Percentiles rank a stretch among this genome's conserved stretches.
These are phyloP conservation scores for Calonectria montana DNA, from an alignment of 2,329 filamentous ascomycete genomes.

Conservation along the genomic window DNA sequence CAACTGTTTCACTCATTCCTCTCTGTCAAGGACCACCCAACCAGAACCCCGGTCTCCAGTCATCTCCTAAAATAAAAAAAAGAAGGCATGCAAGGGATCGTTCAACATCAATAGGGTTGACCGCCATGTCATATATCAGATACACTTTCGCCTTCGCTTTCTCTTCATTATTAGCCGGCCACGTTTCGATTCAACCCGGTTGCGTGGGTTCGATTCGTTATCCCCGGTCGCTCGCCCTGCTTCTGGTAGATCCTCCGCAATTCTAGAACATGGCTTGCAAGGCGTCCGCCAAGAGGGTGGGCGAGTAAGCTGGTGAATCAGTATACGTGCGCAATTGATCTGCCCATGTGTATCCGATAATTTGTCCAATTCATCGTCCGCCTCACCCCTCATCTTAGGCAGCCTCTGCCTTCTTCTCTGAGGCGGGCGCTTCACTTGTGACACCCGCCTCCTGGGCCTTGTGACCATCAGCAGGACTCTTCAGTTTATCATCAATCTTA, in stretches of 20 bases:
- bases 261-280: background rate
- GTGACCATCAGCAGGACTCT: slow-evolving; percentile 41
- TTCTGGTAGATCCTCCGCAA: slow-evolving; percentile 12
- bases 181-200: slow-evolving; percentile 18
- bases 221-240: slow-evolving; percentile 29
- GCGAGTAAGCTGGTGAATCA: slow-evolving; percentile 10
- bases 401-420: slow-evolving; percentile 36
- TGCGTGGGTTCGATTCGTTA: background rate
- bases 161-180: slow-evolving; percentile 18
- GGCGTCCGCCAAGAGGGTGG: background rate
- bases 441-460: slow-evolving; percentile 62
- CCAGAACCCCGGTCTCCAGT: background rate
- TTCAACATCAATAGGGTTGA: slow-evolving; percentile 6
- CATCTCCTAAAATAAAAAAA: too few species aligned
- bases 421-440: slow-evolving; percentile 43
- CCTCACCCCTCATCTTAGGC: slow-evolving; percentile 35
- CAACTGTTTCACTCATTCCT: background rate
- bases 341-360: slow-evolving; percentile 17
- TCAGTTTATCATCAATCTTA: slow-evolving; percentile 32
- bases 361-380: slow-evolving; percentile 22
- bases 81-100: background rate
- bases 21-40: background rate
- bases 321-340: slow-evolving; percentile 21
- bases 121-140: slow-evolving; percentile 13
- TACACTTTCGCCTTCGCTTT: slow-evolving; percentile 23